Base-by-base conservation (phyloP, 1,139 yeast species). In the Protomyces lactucae-debilis region DNA sequence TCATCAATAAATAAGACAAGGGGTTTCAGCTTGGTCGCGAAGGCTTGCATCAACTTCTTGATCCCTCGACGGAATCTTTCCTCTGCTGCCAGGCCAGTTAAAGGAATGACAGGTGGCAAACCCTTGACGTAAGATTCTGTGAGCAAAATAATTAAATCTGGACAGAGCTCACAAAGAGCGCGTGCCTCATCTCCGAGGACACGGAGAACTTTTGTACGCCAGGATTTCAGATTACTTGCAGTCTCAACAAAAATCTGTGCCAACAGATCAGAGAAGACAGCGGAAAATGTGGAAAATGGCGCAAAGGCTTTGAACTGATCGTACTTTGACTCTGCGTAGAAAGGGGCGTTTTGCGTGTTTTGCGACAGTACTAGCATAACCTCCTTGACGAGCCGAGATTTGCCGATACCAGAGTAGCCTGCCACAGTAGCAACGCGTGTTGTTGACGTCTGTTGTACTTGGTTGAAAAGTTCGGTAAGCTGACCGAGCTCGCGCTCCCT, bases 331-430 rank as follows among this genome's bases (percentile, higher is more conserved):
- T 53, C 59, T 3, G 59, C 51, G 28, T 35, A 60, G 32, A 60
- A 54, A 32, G 43, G 57, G 6, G 35, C 46, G 28, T 43, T 6
- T 23, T 43, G 57, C 12, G 35, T 55, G 28, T 43, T 14, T 36
- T 55, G 52, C 8, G 61, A 55, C 18, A 61, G 23, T 8, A 21
- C 6, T 18, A 12, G 28, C 8, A 55, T 28, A 3, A 61, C 45
- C 32, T 61, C 65, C 35, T 39, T 51, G 45, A 56, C 48, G 46
- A 61, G 46, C 14, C 65, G 43, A n/a, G 61, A 55, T 32, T 61
- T 61, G 36, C 65, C 65, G 12, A 61, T 40, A 18, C 65, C 65
- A 9, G 61, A 61, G 28, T 55, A 61, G 46, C 65, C 65, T 3
- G 54, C 53, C 45, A 61, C 53, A 37, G 48, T 23, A 6, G 57